A percentile compares a stretch with the other conserved stretches of the same genome.
Conservation (phyloP, 2,329 filamentous ascomycete species). For the Pseudocercospora vitis region DNA sequence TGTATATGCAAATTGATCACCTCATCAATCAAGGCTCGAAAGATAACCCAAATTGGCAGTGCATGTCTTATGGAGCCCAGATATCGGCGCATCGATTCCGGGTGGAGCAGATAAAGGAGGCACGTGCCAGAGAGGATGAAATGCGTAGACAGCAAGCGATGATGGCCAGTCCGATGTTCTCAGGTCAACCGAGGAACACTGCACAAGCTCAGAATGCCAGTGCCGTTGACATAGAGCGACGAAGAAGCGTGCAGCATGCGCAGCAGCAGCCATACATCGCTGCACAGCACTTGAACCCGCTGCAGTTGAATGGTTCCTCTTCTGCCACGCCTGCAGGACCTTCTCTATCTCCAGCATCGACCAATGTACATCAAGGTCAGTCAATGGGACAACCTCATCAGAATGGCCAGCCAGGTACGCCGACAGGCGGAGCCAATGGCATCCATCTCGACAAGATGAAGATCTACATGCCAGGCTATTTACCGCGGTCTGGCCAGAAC, state of each 20-base stretch:
- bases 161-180: conserved; percentile 27
- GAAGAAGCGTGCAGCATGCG: conserved; percentile 26
- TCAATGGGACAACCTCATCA: background rate
- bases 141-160: conserved; percentile 28
- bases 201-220: conserved; percentile 20
- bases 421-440: conserved; percentile 8
- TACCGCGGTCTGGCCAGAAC: conserved; percentile 30
- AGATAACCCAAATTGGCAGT: conserved; percentile 29
- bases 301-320: conserved; percentile 18
- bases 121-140: conserved; percentile 17
- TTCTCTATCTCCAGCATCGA: conserved; percentile 5
- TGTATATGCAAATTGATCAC: conserved; percentile 39
- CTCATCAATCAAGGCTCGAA: conserved; percentile 35
- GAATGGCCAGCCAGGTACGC: background rate
- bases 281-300: conserved; percentile 25
- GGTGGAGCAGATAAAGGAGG: conserved; percentile 29
- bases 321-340: conserved; percentile 13
- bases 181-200: conserved; percentile 13
- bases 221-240: conserved; percentile 29
- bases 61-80: conserved; percentile 37
- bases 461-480: conserved; percentile 27
- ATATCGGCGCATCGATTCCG: conserved; percentile 30
- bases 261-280: conserved; percentile 20
- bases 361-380: background rate
- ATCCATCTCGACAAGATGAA: conserved; percentile 27